A percentile compares a stretch with the other conserved stretches of the same genome.
Evolutionary conservation across 176 grass and related monocot species (phyloP).

Genomic region (Thinopyrum elongatum): DNA sequence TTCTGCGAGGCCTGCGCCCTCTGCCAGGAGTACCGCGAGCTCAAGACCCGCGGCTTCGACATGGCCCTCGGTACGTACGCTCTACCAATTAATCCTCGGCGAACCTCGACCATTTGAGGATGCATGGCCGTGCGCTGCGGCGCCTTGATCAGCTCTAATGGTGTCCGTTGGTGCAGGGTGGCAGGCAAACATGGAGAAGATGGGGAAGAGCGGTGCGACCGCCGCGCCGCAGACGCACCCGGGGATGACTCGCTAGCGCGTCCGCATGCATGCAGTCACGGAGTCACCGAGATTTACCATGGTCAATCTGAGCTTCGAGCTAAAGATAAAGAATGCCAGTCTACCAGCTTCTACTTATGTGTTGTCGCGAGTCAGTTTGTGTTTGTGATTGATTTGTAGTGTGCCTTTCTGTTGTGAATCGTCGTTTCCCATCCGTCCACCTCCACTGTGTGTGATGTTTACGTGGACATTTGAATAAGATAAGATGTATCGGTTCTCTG

Average conservation of each 20-base stretch:
- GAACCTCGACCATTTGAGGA: neutral
- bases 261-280: neutral
- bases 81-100: neutral
- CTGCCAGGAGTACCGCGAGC: constrained; percentile 80
- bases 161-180: constrained; percentile 41
- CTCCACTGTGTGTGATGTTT: neutral
- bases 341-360: neutral
- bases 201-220: too few relatives aligned
- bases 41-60: constrained; percentile 61
- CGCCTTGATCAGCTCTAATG: neutral
- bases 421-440: neutral
- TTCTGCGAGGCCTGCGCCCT: constrained; percentile 61
- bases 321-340: neutral
- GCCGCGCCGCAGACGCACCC: constrained; percentile 19
- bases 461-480: neutral
- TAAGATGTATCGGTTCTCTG: too few relatives aligned
- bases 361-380: neutral
- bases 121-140: too few relatives aligned
- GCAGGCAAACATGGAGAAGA: constrained; percentile 62
- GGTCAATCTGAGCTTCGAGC: neutral
- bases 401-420: neutral
- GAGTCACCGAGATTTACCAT: neutral
- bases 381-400: neutral
- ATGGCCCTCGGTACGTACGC: constrained; percentile 41
- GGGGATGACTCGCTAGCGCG: constrained; percentile 40